phyloP scores from a whole-genome alignment of 306 rosid species.

The Vigna radiata region DNA sequence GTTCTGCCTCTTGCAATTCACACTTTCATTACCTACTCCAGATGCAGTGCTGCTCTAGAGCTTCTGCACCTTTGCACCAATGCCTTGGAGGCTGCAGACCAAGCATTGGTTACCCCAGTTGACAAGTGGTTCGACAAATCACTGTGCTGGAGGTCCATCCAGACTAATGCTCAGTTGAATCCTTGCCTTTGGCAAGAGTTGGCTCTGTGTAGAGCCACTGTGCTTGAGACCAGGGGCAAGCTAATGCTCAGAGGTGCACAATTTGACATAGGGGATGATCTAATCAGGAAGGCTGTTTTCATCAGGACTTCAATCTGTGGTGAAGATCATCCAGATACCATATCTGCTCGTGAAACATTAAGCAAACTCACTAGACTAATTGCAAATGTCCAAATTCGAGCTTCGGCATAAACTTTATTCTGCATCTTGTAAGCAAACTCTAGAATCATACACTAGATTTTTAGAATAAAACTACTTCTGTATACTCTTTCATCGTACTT shows the following conservation, averaged over 20 bases:
- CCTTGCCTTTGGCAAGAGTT: constrained; percentile 93
- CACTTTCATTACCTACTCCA: constrained; percentile 77
- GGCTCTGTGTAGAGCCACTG: constrained; percentile 79
- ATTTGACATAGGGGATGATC: constrained; percentile 80
- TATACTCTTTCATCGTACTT: constrained; percentile 49
- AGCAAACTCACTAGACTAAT: constrained; percentile 82
- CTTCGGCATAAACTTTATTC: constrained; percentile 62
- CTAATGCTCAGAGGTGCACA: constrained; percentile 90
- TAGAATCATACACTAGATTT: constrained; percentile 55
- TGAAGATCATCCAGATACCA: constrained; percentile 82
- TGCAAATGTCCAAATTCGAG: constrained; percentile 67
- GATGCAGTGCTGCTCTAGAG: constrained; percentile 77
- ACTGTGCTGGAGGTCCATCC: constrained; percentile 81
- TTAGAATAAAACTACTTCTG: constrained; percentile 54
- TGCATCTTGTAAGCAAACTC: constrained; percentile 53
- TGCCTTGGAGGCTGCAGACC: constrained; percentile 85
- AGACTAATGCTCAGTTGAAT: constrained; percentile 81
- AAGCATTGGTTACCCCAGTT: constrained; percentile 78
- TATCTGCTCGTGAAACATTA: constrained; percentile 80
- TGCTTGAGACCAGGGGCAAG: constrained; percentile 85
- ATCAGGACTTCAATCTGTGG: constrained; percentile 88
- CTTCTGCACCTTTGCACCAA: constrained; percentile 81
- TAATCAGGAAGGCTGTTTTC: constrained; percentile 78
- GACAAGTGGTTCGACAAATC: constrained; percentile 85
- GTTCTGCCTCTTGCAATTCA: constrained; percentile 81